Conservation (phyloP, 148 eudicot species). For the Suaeda aralocaspica region DNA sequence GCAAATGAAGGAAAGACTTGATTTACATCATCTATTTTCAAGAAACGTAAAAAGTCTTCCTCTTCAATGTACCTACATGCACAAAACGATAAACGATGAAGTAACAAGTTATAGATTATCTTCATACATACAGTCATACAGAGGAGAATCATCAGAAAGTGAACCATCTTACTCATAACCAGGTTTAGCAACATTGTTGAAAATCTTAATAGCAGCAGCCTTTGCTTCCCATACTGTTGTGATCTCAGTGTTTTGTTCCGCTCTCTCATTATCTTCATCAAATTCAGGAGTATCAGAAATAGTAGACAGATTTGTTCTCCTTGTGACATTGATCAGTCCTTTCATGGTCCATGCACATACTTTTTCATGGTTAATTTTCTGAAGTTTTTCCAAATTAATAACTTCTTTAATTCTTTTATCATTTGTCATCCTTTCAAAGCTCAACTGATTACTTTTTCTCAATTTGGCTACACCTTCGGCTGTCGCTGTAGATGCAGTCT, state of each 20-base stretch:
- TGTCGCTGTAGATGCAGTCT: slow-evolving; percentile 43
- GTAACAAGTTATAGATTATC: background rate
- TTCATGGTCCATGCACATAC: slow-evolving; percentile 90
- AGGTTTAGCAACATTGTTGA: slow-evolving; percentile 64
- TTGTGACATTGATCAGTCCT: slow-evolving; percentile 60
- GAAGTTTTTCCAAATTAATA: slow-evolving; percentile 70
- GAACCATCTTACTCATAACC: slow-evolving; percentile 43
- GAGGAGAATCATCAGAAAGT: background rate
- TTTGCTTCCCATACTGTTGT: slow-evolving; percentile 77
- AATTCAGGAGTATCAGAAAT: slow-evolving; percentile 48
- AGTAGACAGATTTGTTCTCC: slow-evolving; percentile 56
- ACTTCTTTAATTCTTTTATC: slow-evolving; percentile 45
- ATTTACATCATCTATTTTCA: slow-evolving; percentile 56
- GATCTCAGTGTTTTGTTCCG: slow-evolving; percentile 47
- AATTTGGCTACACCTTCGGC: slow-evolving; percentile 24
- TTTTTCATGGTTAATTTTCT: slow-evolving; percentile 61
- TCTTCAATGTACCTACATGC: slow-evolving; percentile 55
- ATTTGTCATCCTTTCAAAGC: slow-evolving; percentile 38
- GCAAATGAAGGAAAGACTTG: slow-evolving; percentile 49
- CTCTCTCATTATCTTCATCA: slow-evolving; percentile 41
- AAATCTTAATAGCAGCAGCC: slow-evolving; percentile 53
- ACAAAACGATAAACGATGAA: too few species aligned
- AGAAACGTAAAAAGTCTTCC: slow-evolving; percentile 64
- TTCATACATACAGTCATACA: background rate
- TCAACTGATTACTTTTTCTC: slow-evolving; percentile 43